Evolutionary conservation across 257 asterid species (phyloP), one percentile per base, ranked within the genome.

Genomic region (Primulina eburnea): DNA sequence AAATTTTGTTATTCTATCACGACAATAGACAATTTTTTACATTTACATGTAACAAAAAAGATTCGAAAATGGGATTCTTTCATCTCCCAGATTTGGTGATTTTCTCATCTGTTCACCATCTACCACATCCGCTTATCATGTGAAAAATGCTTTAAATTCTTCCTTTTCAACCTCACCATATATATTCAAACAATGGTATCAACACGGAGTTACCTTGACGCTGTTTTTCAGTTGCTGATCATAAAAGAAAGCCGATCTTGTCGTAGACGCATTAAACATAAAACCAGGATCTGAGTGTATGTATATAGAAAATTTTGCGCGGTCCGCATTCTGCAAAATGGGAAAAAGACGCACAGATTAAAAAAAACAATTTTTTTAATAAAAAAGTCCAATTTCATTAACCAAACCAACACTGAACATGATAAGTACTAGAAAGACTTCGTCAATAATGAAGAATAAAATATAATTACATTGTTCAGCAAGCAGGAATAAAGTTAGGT

Each of bases 201-300:
- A 57, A 65, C 40, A 59, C n/a, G 64, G 62, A 71, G 55, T 81
- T 75, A 94, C 99, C 95, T 88, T 85, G 58, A 89, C 80, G 86
- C 88, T 83, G 76, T 88, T 86, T 29, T 70, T 72, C 83, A 91
- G 68, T 50, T 91, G 98, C 58, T 95, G 85, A 73, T 84, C 16
- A 57, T 73, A 78, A 73, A 94, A 88, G 76, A 91, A 70, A 35
- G 80, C 30, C 0, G 92, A 81, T 67, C 87, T 85, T 16, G 97
- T 88, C 6, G 92, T 91, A 5, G 92, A 85, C 74, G 92, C 88
- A 84, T 94, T 88, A 75, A 89, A 88, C 73, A 78, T 85, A 75
- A 86, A 90, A 71, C 96, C 95, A 68, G 98, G 99, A 78, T 88
- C 89, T 9, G 97, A 81, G 73, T 94, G 98, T 76, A 91, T 55